Conservation (phyloP, 345 rosid genomes). For the Gossypium sturtianum region DNA sequence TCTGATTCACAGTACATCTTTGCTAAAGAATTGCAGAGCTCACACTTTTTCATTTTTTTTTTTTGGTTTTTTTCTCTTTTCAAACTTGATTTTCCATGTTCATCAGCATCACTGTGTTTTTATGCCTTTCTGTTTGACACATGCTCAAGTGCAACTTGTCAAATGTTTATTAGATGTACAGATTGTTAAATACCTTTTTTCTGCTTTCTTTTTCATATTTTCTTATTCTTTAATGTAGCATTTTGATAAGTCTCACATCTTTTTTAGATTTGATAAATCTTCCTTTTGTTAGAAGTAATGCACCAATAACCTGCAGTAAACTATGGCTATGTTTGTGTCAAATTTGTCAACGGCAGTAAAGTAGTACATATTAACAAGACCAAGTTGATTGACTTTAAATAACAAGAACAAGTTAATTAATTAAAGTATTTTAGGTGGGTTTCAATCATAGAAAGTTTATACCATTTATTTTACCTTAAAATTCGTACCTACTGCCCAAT, state of each 20-base stretch:
- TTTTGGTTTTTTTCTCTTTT: background rate
- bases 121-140: constrained; percentile 12
- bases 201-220: background rate
- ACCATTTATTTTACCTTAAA: no score
- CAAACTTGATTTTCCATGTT: background rate
- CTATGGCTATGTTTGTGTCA: background rate
- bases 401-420: no score
- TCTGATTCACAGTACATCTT: constrained; percentile 50
- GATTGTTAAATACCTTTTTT: background rate
- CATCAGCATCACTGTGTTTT: background rate
- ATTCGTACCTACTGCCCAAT: no score
- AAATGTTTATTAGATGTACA: constrained; percentile 6
- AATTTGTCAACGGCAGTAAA: background rate
- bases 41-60: constrained; percentile 39
- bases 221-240: background rate
- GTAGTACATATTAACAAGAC: constrained; percentile 3
- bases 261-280: background rate
- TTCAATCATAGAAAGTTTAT: background rate
- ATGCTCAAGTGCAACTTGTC: constrained; percentile 28
- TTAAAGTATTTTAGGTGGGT: constrained; percentile 6
- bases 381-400: background rate
- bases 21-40: constrained; percentile 43
- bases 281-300: background rate
- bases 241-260: background rate
- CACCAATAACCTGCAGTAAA: constrained; percentile 1